phyloP scores from a whole-genome alignment of 139 green algal species.

The Tetraselmis striata region DNA sequence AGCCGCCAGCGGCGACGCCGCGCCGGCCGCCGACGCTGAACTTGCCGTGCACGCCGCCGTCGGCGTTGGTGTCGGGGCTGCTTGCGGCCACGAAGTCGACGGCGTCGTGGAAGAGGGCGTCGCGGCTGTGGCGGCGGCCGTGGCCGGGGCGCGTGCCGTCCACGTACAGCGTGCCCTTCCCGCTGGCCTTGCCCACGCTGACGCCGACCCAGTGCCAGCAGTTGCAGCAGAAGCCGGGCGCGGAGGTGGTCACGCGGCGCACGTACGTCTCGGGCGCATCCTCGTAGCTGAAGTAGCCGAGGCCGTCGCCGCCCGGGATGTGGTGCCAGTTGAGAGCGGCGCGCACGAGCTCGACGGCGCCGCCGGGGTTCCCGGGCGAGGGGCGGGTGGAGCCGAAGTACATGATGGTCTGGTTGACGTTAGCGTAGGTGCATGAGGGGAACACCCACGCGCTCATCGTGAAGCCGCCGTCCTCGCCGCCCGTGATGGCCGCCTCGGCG shows the following conservation, averaged over 20 bases:
- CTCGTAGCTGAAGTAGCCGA: slow-evolving; percentile 27
- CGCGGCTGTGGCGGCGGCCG: slow-evolving; percentile 5
- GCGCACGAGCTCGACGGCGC: not conserved
- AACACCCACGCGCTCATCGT: slow-evolving; percentile 21
- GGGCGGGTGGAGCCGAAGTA: slow-evolving; percentile 17
- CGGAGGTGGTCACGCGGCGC: slow-evolving; percentile 6
- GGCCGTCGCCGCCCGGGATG: slow-evolving; percentile 6
- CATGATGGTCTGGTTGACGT: slow-evolving; percentile 13
- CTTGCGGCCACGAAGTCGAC: slow-evolving; percentile 10
- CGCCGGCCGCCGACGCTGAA: slow-evolving; percentile 10
- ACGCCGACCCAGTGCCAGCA: slow-evolving; percentile 23
- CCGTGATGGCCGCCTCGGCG: not conserved
- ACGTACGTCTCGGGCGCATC: slow-evolving; percentile 15
- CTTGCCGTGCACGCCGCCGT: slow-evolving; percentile 10
- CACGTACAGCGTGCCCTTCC: slow-evolving; percentile 16
- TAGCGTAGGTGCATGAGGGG: slow-evolving; percentile 7
- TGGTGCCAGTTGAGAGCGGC: not conserved
- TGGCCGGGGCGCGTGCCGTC: slow-evolving; percentile 10
- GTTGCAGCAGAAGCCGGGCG: slow-evolving; percentile 16
- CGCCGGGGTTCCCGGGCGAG: not conserved
- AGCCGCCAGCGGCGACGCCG: slow-evolving; percentile 1
- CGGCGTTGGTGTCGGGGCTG: slow-evolving; percentile 20
- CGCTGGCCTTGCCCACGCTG: slow-evolving; percentile 8
- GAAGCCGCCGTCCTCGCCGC: slow-evolving; percentile 5
- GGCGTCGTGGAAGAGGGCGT: slow-evolving; percentile 15